Evolutionary conservation across 768 basidiomycete genomes (phyloP).

Genomic region (Mycena chlorophos): DNA sequence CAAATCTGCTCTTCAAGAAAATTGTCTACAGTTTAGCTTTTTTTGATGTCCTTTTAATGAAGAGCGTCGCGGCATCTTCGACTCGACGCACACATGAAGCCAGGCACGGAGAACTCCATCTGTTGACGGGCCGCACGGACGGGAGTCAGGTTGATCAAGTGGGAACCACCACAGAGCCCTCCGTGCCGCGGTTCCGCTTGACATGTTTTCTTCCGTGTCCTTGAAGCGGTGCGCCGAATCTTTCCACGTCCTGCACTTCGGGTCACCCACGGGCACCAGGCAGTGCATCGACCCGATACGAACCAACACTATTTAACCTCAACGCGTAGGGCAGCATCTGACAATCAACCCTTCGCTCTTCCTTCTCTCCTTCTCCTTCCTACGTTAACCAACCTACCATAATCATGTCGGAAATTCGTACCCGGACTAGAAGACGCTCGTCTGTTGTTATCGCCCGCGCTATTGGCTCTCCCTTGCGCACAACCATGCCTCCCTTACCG

Average conservation of each 20-base stretch:
- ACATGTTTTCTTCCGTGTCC: neutral
- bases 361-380: slow-evolving; percentile 1
- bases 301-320: slow-evolving; percentile 3
- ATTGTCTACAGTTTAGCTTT: too few species aligned
- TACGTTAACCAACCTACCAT: slow-evolving; percentile 9
- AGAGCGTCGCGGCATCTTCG: neutral
- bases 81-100: too few species aligned
- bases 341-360: slow-evolving; percentile 5
- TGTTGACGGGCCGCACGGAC: too few species aligned
- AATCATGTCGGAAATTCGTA: slow-evolving; percentile 21
- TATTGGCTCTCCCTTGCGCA: slow-evolving; percentile 17
- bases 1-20: neutral
- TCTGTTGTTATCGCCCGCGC: slow-evolving; percentile 17
- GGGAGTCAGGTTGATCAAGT: too few species aligned
- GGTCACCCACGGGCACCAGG: neutral
- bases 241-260: neutral
- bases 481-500: slow-evolving; percentile 20
- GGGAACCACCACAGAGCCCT: too few species aligned
- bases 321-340: neutral
- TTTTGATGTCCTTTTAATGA: neutral
- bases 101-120: too few species aligned
- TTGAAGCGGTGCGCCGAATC: neutral
- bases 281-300: neutral
- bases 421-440: slow-evolving; percentile 13
- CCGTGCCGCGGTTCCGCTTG: neutral